These are phyloP conservation scores for Pseudocercospora ulei DNA, from an alignment of 2,329 filamentous ascomycete species.

Conservation along the genomic window DNA sequence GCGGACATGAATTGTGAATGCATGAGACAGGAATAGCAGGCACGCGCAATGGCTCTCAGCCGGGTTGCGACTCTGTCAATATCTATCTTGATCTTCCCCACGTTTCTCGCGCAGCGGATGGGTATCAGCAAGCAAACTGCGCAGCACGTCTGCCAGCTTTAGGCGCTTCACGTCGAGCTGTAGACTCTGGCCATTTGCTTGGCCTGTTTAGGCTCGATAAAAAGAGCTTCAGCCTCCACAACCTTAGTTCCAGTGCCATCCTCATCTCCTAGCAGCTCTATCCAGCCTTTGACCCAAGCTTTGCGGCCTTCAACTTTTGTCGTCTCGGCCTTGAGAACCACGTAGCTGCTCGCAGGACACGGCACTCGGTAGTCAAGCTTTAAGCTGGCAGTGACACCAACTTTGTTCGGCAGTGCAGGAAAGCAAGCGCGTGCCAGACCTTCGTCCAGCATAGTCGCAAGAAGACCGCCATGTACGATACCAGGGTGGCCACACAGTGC, in stretches of 20 bases:
- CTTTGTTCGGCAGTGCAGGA: conserved; percentile 72
- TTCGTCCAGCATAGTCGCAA: conserved; percentile 90
- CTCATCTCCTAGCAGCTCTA: conserved; percentile 61
- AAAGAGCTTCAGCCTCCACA: conserved; percentile 75
- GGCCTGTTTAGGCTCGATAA: conserved; percentile 78
- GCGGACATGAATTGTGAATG: conserved; percentile 6
- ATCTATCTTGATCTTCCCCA: conserved; percentile 9
- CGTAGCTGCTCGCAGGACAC: conserved; percentile 61
- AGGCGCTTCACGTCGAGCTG: conserved; percentile 15
- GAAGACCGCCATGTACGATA: conserved; percentile 78
- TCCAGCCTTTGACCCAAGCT: conserved; percentile 80
- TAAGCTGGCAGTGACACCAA: conserved; percentile 77
- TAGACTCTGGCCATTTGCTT: conserved; percentile 39
- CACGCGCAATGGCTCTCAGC: conserved; percentile 3
- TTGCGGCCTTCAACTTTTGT: conserved; percentile 83
- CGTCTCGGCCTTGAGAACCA: conserved; percentile 70
- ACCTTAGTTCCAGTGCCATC: conserved; percentile 53
- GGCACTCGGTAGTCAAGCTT: conserved; percentile 74
- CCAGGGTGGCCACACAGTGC: conserved; percentile 82
- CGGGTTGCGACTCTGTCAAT: background rate
- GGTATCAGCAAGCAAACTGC: conserved; percentile 1
- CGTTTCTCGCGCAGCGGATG: background rate
- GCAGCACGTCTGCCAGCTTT: background rate
- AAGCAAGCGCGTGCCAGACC: conserved; percentile 82
- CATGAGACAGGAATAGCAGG: conserved; percentile 8